Conservation (phyloP, 371 early-diverging fungal genomes). For the Coemansia sp. region DNA sequence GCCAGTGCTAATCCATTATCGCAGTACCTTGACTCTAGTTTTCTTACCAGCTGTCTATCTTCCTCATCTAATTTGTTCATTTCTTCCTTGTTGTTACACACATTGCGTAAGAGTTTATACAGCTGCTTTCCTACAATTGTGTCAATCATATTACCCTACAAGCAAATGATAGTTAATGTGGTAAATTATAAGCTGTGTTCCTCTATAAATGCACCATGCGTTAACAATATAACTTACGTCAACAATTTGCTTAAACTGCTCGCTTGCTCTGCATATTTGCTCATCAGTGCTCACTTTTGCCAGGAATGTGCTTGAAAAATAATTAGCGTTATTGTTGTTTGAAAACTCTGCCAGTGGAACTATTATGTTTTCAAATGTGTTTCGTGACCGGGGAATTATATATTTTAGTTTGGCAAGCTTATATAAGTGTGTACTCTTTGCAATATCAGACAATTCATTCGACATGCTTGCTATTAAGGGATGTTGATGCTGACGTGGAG, state of each 20-base stretch:
- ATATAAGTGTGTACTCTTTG: background rate
- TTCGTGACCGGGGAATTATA: background rate
- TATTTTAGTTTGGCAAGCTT: conserved; percentile 1
- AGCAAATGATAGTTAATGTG: background rate
- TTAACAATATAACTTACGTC: background rate
- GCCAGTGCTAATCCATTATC: background rate
- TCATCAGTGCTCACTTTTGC: conserved; percentile 1
- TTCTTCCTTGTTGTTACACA: background rate
- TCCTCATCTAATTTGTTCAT: conserved; percentile 2
- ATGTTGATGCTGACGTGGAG: background rate
- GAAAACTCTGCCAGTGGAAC: background rate
- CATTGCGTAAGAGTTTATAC: background rate
- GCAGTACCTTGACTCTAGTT: background rate
- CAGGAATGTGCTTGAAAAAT: background rate
- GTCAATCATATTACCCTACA: background rate
- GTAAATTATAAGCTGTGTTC: background rate
- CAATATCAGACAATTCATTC: background rate
- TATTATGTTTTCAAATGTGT: background rate
- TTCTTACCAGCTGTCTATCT: background rate
- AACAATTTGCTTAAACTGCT: background rate
- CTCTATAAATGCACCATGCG: background rate
- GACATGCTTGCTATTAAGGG: background rate
- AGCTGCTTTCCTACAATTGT: background rate
- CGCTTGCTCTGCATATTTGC: background rate
- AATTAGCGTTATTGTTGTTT: background rate